These are phyloP conservation scores for Chalciporus sphaerocephalus DNA, from an alignment of 768 basidiomycete genomes.

Conservation along the genomic window DNA sequence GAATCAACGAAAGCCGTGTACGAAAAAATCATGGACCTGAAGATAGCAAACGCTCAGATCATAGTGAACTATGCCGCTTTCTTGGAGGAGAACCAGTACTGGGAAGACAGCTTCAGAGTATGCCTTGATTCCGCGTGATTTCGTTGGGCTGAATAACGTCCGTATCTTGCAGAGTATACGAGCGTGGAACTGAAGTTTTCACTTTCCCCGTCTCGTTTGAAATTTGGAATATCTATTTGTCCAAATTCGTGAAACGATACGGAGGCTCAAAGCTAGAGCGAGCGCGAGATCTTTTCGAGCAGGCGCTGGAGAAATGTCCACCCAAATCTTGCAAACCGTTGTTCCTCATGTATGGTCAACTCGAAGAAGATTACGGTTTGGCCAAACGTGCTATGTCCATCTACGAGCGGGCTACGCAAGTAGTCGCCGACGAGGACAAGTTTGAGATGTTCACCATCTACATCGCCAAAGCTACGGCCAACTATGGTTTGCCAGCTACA, in stretches of 20 bases:
- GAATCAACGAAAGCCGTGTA: conserved; percentile 90
- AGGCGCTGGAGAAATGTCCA: conserved; percentile 95
- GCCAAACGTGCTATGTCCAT: conserved; percentile 96
- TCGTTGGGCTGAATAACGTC: conserved; percentile 6
- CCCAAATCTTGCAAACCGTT: conserved; percentile 91
- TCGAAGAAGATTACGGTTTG: conserved; percentile 93
- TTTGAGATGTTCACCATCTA: conserved; percentile 99
- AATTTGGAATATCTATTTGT: conserved; percentile 98
- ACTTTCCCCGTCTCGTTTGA: conserved; percentile 98
- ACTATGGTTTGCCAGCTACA: conserved; percentile 94
- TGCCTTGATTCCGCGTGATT: conserved; percentile 36
- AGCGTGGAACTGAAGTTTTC: conserved; percentile 94
- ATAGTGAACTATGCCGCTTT: conserved; percentile 97
- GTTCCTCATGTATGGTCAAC: conserved; percentile 92
- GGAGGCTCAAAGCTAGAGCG: conserved; percentile 93
- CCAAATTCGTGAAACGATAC: conserved; percentile 96
- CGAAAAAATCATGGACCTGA: conserved; percentile 92
- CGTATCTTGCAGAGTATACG: conserved; percentile 68
- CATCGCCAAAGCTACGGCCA: conserved; percentile 93
- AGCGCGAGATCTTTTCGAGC: conserved; percentile 95
- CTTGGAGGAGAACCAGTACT: conserved; percentile 96
- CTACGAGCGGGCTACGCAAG: conserved; percentile 87
- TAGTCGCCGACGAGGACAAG: conserved; percentile 85
- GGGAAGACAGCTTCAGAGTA: conserved; percentile 97
- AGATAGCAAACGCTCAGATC: conserved; percentile 96